These are phyloP conservation scores for Mimosa bimucronata DNA, from an alignment of 306 rosid genomes.

Conservation along the genomic window DNA sequence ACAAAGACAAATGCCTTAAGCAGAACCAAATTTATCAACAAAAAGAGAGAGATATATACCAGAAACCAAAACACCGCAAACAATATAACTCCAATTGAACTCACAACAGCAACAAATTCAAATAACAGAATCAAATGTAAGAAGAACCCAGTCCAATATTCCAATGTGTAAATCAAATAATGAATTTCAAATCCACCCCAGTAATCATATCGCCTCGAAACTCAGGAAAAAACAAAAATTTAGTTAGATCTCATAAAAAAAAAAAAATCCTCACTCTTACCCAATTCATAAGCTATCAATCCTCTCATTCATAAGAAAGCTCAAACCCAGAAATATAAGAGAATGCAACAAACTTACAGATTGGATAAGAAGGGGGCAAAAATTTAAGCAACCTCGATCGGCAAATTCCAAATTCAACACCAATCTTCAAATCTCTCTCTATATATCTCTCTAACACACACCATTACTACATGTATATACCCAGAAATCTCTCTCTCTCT, in stretches of 20 bases:
- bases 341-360: conserved; percentile 42
- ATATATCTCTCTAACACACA: conserved; percentile 32
- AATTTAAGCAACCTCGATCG: conserved; percentile 46
- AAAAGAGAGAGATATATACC: conserved; percentile 33
- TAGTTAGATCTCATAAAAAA: conserved; percentile 39
- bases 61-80: conserved; percentile 34
- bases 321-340: neutral
- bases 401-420: conserved; percentile 48
- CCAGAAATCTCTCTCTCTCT: conserved; percentile 32
- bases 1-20: conserved; percentile 30
- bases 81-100: conserved; percentile 28
- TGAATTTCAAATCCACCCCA: conserved; percentile 26
- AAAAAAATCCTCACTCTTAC: neutral
- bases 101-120: neutral
- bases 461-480: conserved; percentile 25
- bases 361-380: conserved; percentile 70
- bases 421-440: conserved; percentile 33
- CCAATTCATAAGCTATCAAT: conserved; percentile 7
- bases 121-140: conserved; percentile 18
- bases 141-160: conserved; percentile 24
- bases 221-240: conserved; percentile 14
- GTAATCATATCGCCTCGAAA: conserved; percentile 11
- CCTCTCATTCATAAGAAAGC: conserved; percentile 24
- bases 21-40: conserved; percentile 29
- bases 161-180: conserved; percentile 16